Percentiles rank a stretch among this genome's conserved stretches.
Evolutionary conservation across 225 moss, liverwort and hornwort species (phyloP).

Genomic region (Marchantia paleacea): DNA sequence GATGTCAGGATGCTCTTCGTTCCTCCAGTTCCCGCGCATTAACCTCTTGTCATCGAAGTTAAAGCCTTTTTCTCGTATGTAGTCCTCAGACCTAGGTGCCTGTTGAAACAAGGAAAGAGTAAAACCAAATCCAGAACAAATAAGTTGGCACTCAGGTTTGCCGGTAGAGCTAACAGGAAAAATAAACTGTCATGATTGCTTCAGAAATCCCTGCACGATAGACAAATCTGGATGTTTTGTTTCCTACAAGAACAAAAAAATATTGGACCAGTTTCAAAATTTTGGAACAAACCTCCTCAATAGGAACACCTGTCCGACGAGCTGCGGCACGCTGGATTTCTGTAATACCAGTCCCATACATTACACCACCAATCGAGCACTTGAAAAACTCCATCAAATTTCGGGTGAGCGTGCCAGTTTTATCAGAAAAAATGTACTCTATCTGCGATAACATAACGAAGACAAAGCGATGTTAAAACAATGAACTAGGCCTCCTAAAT

Average conservation of each 20-base stretch:
- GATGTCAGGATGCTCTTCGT: constrained; percentile 57
- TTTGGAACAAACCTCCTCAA: constrained; percentile 55
- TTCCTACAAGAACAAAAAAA: neutral
- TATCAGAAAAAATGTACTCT: constrained; percentile 92
- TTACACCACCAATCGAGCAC: constrained; percentile 86
- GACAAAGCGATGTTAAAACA: neutral
- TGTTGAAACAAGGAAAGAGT: constrained; percentile 24
- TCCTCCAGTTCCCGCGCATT: constrained; percentile 87
- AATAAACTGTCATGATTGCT: neutral
- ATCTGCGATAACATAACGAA: constrained; percentile 50
- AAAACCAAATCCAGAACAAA: neutral
- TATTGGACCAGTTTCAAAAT: neutral
- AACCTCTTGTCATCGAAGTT: constrained; percentile 90
- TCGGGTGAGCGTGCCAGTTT: constrained; percentile 85
- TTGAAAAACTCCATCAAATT: constrained; percentile 97
- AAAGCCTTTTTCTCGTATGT: constrained; percentile 78
- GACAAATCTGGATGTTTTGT: neutral
- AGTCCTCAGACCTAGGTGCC: constrained; percentile 60
- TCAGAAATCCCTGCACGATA: neutral
- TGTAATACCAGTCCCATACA: constrained; percentile 91
- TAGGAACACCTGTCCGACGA: constrained; percentile 58
- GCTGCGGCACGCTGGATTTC: constrained; percentile 89
- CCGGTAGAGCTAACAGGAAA: neutral
- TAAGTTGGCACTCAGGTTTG: neutral
- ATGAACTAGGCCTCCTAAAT: neutral